Conservation (phyloP, 2,329 filamentous ascomycete species). For the Niveomyces coronatus region DNA sequence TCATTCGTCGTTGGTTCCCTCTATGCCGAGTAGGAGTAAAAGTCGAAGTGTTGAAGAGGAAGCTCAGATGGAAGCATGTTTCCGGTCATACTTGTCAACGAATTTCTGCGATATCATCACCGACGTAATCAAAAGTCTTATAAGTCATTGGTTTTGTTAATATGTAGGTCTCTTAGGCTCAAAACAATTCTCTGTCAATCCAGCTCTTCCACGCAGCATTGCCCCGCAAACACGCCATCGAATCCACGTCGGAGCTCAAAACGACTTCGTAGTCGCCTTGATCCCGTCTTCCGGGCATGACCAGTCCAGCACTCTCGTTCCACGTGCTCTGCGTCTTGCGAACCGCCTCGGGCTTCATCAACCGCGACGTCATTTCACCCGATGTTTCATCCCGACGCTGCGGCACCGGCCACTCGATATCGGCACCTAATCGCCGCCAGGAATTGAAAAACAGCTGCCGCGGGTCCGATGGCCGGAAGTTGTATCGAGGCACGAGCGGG, state of each 20-base stretch:
- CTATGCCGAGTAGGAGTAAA: no score
- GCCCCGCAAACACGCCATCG: slow-evolving; percentile 19
- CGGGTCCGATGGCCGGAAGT: slow-evolving; percentile 29
- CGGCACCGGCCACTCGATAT: slow-evolving; percentile 26
- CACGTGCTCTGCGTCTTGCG: slow-evolving; percentile 20
- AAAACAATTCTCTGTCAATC: slow-evolving; percentile 14
- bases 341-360: slow-evolving; percentile 18
- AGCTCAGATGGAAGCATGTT: no score
- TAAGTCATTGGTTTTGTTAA: no score
- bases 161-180: no score
- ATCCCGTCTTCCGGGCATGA: slow-evolving; percentile 20
- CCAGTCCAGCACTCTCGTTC: slow-evolving; percentile 22
- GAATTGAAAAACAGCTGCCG: slow-evolving; percentile 33
- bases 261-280: slow-evolving; percentile 20
- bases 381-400: no score
- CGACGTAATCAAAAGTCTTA: no score
- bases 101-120: no score
- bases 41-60: neutral
- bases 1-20: no score
- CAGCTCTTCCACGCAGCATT: slow-evolving; percentile 19
- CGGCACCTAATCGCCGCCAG: slow-evolving; percentile 33
- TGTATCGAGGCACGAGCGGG: slow-evolving; percentile 29
- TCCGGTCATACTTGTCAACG: no score
- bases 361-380: no score
- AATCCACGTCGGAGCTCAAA: slow-evolving; percentile 20